These are phyloP conservation scores for Colletotrichum lindemuthianum DNA, from an alignment of 2,329 filamentous ascomycete genomes.

Conservation along the genomic window DNA sequence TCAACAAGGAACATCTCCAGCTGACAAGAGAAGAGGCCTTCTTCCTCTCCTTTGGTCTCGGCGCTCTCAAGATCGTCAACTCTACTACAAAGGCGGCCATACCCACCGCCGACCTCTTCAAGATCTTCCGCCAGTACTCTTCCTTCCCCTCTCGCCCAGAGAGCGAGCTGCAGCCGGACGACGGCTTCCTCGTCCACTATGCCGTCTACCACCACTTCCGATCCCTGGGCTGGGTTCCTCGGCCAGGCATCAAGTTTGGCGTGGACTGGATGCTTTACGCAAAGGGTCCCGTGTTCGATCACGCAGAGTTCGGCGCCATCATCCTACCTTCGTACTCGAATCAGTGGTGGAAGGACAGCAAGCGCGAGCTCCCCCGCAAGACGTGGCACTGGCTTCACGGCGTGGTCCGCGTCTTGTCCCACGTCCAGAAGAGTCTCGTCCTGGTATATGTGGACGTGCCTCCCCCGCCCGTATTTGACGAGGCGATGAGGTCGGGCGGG, in stretches of 20 bases:
- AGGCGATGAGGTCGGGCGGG: conserved; percentile 57
- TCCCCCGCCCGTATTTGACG: conserved; percentile 63
- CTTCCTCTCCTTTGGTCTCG: conserved; percentile 85
- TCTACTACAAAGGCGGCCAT: conserved; percentile 56
- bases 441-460: conserved; percentile 93
- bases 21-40: conserved; percentile 91
- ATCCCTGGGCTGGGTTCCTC: conserved; percentile 92
- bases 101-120: conserved; percentile 67
- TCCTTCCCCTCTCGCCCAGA: conserved; percentile 69
- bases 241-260: conserved; percentile 92
- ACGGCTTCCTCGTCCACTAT: conserved; percentile 87
- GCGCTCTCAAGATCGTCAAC: conserved; percentile 73
- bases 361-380: conserved; percentile 58
- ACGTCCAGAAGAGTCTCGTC: conserved; percentile 90
- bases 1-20: conserved; percentile 85
- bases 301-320: conserved; percentile 91
- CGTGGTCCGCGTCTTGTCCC: conserved; percentile 87
- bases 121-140: conserved; percentile 74
- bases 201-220: conserved; percentile 96
- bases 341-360: conserved; percentile 73
- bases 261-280: conserved; percentile 96
- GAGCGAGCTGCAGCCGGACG: conserved; percentile 72
- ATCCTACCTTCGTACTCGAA: conserved; percentile 86
- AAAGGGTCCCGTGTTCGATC: conserved; percentile 90
- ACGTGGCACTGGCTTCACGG: conserved; percentile 89